Base-by-base conservation (phyloP, 805 yeast species). In the Martiniozyma abietophila region DNA sequence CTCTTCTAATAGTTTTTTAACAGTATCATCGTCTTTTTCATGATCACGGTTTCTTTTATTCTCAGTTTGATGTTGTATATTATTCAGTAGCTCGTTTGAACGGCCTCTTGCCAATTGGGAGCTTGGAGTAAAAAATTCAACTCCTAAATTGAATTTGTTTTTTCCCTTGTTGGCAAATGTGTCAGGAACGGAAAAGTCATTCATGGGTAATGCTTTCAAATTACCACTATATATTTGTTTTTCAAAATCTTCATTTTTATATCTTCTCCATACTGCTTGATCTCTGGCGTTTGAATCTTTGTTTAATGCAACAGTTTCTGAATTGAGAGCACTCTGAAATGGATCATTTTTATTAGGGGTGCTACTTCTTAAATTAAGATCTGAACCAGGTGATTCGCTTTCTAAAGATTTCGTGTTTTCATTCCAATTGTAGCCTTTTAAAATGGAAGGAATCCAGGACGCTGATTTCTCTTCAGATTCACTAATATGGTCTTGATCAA, bases 241-340 rank as follows among this genome's bases (percentile, higher is more conserved):
- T n/a, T 38, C 38, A 15, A 38, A 41, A 27, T 52, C 50, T 24
- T 43, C 26, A 9, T 38, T 41, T 19, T 40, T 38, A 32, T 54
- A 54, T 33, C 49, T 52, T 17, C 49, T 45, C 55, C 58, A 56
- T 21, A 49, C 53, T 3, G 60, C 60, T 18, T 42, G 45, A 18
- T 44, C 45, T 19, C 46, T 42, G 1, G 43, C 50, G 8, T 39
- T 27, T 6, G 40, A 27, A 17, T 45, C 27, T 16, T 38, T 17
- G 19, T 43, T 47, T 22, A 40, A 41, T 8, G 48, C 38, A 40
- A 54, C 48, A 9, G 59, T 54, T 19, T 49, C 40, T 4, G 27
- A 27, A 3, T 19, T 10, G 15, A 47, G 42, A 10, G 46, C 29
- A 27, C 48, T 42, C 21, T 48, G 18, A 25, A 47, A 45, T 12